These are phyloP conservation scores for Globisporangium spiculum DNA, from an alignment of 352 stramenopile genomes.

Conservation along the genomic window DNA sequence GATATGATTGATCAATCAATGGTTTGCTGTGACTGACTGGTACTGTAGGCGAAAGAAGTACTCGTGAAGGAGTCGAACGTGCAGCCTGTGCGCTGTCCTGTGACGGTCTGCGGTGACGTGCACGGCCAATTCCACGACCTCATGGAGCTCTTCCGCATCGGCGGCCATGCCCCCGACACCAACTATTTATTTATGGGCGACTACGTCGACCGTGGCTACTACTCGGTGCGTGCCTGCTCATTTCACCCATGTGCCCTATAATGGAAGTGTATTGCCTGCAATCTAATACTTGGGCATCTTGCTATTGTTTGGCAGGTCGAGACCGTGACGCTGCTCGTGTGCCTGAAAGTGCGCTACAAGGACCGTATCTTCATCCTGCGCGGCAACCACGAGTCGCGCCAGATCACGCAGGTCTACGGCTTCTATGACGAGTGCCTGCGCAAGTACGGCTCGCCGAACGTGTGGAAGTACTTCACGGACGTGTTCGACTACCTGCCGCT, in stretches of 20 bases:
- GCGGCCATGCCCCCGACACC: conserved; percentile 85
- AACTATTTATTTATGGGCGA: conserved; percentile 99
- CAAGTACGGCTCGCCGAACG: conserved; percentile 95
- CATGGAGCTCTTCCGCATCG: conserved; percentile 77
- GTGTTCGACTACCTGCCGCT: conserved; percentile 96
- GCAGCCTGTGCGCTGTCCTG: conserved; percentile 93
- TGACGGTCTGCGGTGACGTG: conserved; percentile 93
- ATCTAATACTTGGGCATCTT: conserved; percentile 13
- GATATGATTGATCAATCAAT: not conserved
- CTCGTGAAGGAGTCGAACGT: conserved; percentile 98
- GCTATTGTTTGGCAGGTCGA: conserved; percentile 51
- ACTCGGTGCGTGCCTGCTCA: conserved; percentile 57
- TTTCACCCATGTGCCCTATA: not conserved
- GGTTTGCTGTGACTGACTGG: not conserved
- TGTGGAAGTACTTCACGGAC: conserved; percentile 82
- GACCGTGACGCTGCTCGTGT: conserved; percentile 90
- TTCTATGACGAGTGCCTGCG: conserved; percentile 99
- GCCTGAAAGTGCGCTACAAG: conserved; percentile 93
- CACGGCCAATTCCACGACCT: conserved; percentile 71
- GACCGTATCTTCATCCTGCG: conserved; percentile 89
- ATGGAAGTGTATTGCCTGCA: no score
- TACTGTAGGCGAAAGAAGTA: conserved; percentile 91
- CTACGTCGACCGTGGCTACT: conserved; percentile 99
- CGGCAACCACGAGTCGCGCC: conserved; percentile 95
- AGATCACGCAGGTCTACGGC: conserved; percentile 96